phyloP scores from a whole-genome alignment of 148 eudicot genomes.

The Chenopodium berlandieri region DNA sequence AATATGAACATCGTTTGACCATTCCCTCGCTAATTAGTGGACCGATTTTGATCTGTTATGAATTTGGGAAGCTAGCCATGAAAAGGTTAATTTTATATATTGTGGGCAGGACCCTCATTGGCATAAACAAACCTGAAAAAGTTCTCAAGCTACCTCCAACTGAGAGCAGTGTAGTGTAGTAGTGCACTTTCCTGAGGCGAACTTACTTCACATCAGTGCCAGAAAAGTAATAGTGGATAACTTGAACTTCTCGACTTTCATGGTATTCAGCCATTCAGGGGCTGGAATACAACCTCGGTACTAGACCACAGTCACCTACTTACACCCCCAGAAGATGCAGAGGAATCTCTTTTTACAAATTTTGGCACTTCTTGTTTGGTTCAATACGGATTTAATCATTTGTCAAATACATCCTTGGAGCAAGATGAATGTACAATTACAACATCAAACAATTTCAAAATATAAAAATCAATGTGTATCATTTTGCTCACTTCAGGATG shows the following conservation, averaged over 20 bases:
- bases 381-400: too few species aligned
- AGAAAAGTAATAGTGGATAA: conserved; percentile 69
- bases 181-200: conserved; percentile 41
- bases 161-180: conserved; percentile 6
- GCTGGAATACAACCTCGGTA: conserved; percentile 73
- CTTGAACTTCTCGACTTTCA: conserved; percentile 67
- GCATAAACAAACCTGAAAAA: not conserved
- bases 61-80: too few species aligned
- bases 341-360: conserved; percentile 3
- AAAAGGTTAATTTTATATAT: too few species aligned
- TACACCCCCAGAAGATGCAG: conserved; percentile 74
- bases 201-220: conserved; percentile 31
- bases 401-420: too few species aligned
- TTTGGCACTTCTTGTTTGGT: too few species aligned
- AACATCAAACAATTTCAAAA: too few species aligned
- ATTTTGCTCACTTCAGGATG: too few species aligned
- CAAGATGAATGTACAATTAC: too few species aligned
- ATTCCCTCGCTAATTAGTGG: too few species aligned
- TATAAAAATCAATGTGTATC: too few species aligned
- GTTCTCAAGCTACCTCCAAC: not conserved
- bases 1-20: too few species aligned
- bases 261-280: conserved; percentile 35
- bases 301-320: conserved; percentile 72
- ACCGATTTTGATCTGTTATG: too few species aligned
- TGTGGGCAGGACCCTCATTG: not conserved